Conservation (phyloP, 2,329 filamentous ascomycete species). For the Tympanopsis confertula region DNA sequence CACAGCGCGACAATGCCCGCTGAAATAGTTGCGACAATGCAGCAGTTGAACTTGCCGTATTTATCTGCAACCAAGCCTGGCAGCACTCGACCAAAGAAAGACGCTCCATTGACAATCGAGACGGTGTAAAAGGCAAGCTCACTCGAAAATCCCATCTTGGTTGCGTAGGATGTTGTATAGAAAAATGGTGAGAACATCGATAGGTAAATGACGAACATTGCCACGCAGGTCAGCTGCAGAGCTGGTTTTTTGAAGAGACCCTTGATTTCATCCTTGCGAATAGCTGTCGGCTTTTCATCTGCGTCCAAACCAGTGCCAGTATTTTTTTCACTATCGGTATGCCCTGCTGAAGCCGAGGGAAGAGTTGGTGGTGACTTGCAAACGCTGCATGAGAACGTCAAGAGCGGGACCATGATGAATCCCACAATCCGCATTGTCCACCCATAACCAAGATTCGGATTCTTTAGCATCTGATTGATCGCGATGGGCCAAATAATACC, state of each 20-base stretch:
- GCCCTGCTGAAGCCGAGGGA: not conserved
- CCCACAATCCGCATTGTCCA: conserved; percentile 17
- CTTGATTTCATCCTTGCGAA: conserved; percentile 10
- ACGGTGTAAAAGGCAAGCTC: conserved; percentile 22
- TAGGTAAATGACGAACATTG: conserved; percentile 21
- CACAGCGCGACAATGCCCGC: conserved; percentile 28
- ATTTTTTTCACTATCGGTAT: too few relatives aligned
- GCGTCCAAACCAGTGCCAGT: conserved; percentile 2
- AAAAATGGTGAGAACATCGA: conserved; percentile 26
- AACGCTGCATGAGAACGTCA: conserved; percentile 14
- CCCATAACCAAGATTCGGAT: conserved; percentile 10
- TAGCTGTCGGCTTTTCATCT: conserved; percentile 3
- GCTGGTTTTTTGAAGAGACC: conserved; percentile 11
- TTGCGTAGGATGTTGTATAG: conserved; percentile 15
- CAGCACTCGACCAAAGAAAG: conserved; percentile 21
- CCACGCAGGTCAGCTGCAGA: conserved; percentile 13
- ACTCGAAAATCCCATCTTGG: conserved; percentile 11
- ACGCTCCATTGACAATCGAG: conserved; percentile 22
- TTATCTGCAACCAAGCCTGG: conserved; percentile 21
- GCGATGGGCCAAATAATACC: conserved; percentile 21
- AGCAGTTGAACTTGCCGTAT: conserved; percentile 18
- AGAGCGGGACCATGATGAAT: conserved; percentile 24
- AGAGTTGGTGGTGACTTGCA: conserved; percentile 4
- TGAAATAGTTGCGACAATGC: conserved; percentile 13
- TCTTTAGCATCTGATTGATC: conserved; percentile 15